Evolutionary conservation across 2,329 filamentous ascomycete species (phyloP).

Genomic region (Dactylellina drechsleri): DNA sequence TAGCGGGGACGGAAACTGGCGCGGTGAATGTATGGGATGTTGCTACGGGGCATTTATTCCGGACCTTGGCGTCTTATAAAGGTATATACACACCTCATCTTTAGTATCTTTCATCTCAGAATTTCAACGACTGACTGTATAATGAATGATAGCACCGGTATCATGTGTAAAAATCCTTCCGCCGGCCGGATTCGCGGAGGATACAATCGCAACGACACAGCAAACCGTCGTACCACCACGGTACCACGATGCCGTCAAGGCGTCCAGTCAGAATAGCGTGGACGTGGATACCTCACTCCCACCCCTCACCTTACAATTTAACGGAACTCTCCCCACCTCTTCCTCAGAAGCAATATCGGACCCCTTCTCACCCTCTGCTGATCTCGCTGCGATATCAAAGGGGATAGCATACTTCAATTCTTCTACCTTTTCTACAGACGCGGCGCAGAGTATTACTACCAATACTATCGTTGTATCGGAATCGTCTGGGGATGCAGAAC

Average conservation of each 20-base stretch:
- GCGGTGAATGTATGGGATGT: conserved; percentile 58
- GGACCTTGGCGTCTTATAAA: conserved; percentile 56
- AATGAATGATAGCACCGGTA: conserved; percentile 53
- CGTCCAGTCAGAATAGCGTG: conserved; percentile 41
- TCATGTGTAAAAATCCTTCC: conserved; percentile 57
- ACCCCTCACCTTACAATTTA: conserved; percentile 39
- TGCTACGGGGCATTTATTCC: conserved; percentile 58
- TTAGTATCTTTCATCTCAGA: too few relatives aligned
- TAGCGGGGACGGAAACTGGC: conserved; percentile 57
- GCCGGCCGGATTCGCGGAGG: conserved; percentile 55
- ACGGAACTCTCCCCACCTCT: conserved; percentile 20
- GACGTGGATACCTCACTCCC: conserved; percentile 54
- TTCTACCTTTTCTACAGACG: conserved; percentile 6
- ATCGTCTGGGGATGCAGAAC: conserved; percentile 54
- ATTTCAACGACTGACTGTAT: not conserved
- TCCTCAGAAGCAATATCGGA: conserved; percentile 1
- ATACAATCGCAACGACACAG: conserved; percentile 32
- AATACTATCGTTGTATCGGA: conserved; percentile 19
- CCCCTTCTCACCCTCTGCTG: conserved; percentile 55
- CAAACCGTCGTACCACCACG: conserved; percentile 55
- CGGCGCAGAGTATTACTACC: not conserved
- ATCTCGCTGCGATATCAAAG: conserved; percentile 51
- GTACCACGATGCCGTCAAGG: conserved; percentile 57
- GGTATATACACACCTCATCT: too few relatives aligned
- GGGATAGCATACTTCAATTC: conserved; percentile 43